Conservation (phyloP, 495 filamentous ascomycete species). For the Hyaloscypha variabilis region DNA sequence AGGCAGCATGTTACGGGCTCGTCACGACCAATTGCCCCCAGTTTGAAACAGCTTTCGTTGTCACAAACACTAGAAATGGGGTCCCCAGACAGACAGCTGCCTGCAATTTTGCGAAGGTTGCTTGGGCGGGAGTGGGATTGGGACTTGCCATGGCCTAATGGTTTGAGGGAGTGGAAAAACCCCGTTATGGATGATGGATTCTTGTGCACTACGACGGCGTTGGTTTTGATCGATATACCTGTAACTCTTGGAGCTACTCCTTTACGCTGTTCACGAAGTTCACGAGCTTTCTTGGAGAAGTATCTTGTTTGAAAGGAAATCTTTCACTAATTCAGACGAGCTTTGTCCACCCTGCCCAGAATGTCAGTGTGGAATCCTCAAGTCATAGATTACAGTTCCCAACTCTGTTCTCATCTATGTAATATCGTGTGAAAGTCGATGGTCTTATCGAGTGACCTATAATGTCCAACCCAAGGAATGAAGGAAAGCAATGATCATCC, state of each 20-base stretch:
- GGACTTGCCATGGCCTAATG: slow-evolving; percentile 17
- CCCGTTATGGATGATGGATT: background rate
- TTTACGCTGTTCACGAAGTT: slow-evolving; percentile 1
- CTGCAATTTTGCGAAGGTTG: slow-evolving; percentile 23
- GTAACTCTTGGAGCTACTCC: background rate
- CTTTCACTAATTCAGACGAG: background rate
- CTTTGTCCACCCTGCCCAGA: background rate
- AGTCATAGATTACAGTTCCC: background rate
- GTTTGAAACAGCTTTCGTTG: slow-evolving; percentile 27
- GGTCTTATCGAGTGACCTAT: background rate
- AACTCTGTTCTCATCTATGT: background rate
- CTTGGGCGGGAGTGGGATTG: slow-evolving; percentile 23
- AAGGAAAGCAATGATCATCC: background rate
- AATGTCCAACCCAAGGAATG: background rate
- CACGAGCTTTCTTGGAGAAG: background rate
- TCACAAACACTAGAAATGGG: slow-evolving; percentile 15
- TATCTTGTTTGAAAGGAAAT: background rate
- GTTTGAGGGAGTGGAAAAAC: background rate
- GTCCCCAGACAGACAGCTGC: slow-evolving; percentile 25
- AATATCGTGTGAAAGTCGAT: background rate
- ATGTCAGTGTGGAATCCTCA: background rate
- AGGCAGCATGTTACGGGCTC: slow-evolving; percentile 24
- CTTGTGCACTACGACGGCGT: background rate
- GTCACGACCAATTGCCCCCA: slow-evolving; percentile 22
- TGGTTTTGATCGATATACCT: background rate